Evolutionary conservation across 176 grass and related monocot species (phyloP), one percentile per base, ranked within the genome.

Genomic region (Dendrocalamus sinicus): DNA sequence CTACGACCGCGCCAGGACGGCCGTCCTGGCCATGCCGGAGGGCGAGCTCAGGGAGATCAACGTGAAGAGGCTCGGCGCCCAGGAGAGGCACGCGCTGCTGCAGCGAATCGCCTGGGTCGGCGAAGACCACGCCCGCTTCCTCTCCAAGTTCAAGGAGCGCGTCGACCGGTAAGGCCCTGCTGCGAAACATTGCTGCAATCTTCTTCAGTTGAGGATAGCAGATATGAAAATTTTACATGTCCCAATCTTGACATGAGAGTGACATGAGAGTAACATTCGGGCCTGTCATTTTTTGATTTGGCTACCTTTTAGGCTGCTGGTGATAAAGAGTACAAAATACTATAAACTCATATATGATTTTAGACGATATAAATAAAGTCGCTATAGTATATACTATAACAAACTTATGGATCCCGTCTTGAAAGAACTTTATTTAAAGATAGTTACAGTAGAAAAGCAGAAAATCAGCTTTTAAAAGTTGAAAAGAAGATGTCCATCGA

Each of bases 101-200:
- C 53, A 94, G 85, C 75, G 93, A 12, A 61, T 90, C 47, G 79
- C 88, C 4, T 72, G 75, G 73, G 82, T 80, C 53, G 82, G 78
- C 52, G 90, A 90, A 64, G 85, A 94, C 55, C 86, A 94, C 67
- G 90, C 76, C 82, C 83, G 75, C 0, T 94, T 86, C 85, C 81
- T 94, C 58, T 76, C 83, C 78, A 94, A 80, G 87, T 89, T 94
- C 78, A 90, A 79, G 72, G 78, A 86, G 22, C 93, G 93, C 28
- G 83, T 94, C 50, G 93, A 94, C 46, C 17, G 88, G 91, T 90
- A 37, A 68, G 8, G 1, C 17, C 52, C 53, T 10, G 24, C 13
- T 2, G 43, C 8, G 5, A 9, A 53, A 13, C 24, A 19, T 39
- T 11, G 6, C 4, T 0, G 9, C 12, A 32, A 5, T 26, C 45